Evolutionary conservation across 106 monocot genomes (phyloP).

Genomic region (Agapanthus africanus): DNA sequence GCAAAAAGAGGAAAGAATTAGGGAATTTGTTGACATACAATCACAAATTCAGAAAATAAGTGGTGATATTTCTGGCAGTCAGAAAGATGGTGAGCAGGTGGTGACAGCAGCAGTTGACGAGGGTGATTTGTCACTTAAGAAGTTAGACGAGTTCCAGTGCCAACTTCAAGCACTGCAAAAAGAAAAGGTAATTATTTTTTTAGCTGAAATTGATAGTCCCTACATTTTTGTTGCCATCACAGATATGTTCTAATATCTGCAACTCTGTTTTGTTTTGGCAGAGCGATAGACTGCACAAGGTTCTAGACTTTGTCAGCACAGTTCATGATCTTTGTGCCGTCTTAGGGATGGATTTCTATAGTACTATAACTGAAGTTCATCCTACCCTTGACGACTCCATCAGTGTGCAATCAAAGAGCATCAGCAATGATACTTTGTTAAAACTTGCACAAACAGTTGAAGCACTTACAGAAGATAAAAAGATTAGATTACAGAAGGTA

Average conservation of each 20-base stretch:
- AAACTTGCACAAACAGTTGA: constrained; percentile 67
- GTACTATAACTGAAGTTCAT: constrained; percentile 89
- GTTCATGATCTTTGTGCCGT: constrained; percentile 94
- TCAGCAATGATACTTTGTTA: constrained; percentile 79
- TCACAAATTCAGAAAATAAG: constrained; percentile 73
- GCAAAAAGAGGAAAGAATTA: constrained; percentile 66
- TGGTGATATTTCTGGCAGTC: constrained; percentile 62
- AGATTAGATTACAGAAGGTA: constrained; percentile 75
- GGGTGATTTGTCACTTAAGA: constrained; percentile 75
- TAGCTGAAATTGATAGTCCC: constrained; percentile 1
- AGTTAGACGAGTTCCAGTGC: constrained; percentile 64
- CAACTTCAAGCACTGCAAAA: constrained; percentile 88
- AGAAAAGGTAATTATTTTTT: constrained; percentile 75
- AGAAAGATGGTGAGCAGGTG: constrained; percentile 37
- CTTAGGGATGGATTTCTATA: constrained; percentile 88
- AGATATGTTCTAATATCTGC: neutral
- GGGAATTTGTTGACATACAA: constrained; percentile 68
- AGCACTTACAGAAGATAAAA: constrained; percentile 75
- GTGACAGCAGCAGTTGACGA: constrained; percentile 53
- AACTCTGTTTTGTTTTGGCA: constrained; percentile 21
- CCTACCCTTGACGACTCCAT: constrained; percentile 73
- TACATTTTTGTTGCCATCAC: constrained; percentile 2
- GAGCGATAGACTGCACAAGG: constrained; percentile 84
- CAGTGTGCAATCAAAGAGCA: constrained; percentile 77
- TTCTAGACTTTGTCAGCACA: constrained; percentile 70